Conservation (phyloP, 2,329 filamentous ascomycete genomes). For the Paracorniculantispora psalliotae region DNA sequence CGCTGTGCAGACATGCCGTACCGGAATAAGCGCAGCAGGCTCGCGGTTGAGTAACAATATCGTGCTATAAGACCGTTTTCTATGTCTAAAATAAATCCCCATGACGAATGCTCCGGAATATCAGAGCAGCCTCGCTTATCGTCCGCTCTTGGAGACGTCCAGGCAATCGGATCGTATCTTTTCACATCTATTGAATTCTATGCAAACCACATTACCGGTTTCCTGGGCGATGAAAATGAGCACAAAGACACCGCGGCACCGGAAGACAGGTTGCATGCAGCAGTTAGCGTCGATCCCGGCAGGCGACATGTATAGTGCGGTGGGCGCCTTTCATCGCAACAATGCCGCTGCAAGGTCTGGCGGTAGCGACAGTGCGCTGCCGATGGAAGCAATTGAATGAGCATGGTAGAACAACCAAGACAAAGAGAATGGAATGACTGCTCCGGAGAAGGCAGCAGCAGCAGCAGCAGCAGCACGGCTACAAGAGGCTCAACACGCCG, state of each 20-base stretch:
- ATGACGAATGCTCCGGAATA: too few species aligned
- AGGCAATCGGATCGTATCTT: not conserved
- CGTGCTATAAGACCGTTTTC: too few species aligned
- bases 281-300: conserved; percentile 6
- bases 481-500: not conserved
- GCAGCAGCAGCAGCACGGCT: not conserved
- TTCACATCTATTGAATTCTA: too few species aligned
- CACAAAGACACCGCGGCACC: not conserved
- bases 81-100: too few species aligned
- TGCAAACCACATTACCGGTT: not conserved
- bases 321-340: not conserved
- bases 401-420: not conserved
- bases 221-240: not conserved
- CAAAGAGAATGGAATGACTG: too few species aligned
- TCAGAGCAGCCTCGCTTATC: too few species aligned
- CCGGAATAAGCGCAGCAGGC: too few species aligned
- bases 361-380: not conserved
- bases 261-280: not conserved
- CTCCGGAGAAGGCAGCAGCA: too few species aligned
- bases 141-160: too few species aligned
- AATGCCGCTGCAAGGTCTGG: not conserved
- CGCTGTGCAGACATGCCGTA: too few species aligned
- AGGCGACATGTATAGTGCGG: conserved; percentile 5
- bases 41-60: too few species aligned
- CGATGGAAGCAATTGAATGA: not conserved